Conservation (phyloP, 2,329 filamentous ascomycete genomes). For the Sporothrix euskadiensis region DNA sequence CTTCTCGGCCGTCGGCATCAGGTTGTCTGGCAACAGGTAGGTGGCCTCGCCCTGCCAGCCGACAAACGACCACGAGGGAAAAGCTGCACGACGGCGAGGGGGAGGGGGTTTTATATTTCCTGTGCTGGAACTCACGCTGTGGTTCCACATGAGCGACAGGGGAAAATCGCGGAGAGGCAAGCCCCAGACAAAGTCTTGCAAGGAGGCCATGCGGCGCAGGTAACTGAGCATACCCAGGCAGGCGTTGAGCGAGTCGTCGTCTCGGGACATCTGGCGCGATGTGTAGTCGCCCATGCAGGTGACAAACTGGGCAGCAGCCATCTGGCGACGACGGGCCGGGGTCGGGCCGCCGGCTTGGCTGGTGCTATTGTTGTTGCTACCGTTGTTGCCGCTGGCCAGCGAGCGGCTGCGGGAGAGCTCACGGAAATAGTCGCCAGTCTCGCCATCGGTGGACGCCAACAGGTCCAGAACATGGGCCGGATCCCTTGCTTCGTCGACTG, state of each 20-base stretch:
- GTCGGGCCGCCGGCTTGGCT: background rate
- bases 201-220: background rate
- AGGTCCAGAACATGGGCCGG: slow-evolving; percentile 2
- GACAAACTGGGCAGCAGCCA: slow-evolving; percentile 9
- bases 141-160: slow-evolving; percentile 26
- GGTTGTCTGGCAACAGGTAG: slow-evolving; percentile 17
- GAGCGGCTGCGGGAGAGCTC: background rate
- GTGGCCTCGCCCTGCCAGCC: slow-evolving; percentile 25
- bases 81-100: slow-evolving; percentile 3
- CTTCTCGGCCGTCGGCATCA: background rate
- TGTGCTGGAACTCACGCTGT: background rate
- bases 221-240: slow-evolving; percentile 19
- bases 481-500: slow-evolving; percentile 20
- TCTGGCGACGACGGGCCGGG: background rate
- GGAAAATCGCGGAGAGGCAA: slow-evolving; percentile 26
- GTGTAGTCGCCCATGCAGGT: slow-evolving; percentile 16
- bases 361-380: background rate
- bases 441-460: background rate
- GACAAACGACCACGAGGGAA: slow-evolving; percentile 26
- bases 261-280: slow-evolving; percentile 12
- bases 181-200: slow-evolving; percentile 21
- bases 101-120: background rate
- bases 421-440: background rate
- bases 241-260: slow-evolving; percentile 27
- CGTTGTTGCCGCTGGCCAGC: background rate